These are phyloP conservation scores for Fistulifera pelliculosa DNA, from an alignment of 108 stramenopile genomes.

Conservation along the genomic window DNA sequence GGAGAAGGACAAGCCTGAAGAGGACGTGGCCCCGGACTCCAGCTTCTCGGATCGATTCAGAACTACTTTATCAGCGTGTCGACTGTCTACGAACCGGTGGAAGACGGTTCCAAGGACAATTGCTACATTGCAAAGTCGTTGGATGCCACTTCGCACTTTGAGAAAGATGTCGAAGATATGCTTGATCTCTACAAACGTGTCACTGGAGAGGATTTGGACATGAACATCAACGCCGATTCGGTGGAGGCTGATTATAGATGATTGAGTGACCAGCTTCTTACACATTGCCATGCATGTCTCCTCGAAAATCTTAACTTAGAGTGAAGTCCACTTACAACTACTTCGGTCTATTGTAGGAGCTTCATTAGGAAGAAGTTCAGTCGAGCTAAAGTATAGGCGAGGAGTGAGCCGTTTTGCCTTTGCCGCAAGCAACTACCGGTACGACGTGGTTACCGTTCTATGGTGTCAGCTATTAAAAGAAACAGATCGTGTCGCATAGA, in stretches of 20 bases:
- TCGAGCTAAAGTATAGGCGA: too few relatives aligned
- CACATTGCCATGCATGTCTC: too few relatives aligned
- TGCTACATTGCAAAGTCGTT: conserved; percentile 91
- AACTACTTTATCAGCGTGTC: conserved; percentile 90
- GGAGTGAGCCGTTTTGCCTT: too few relatives aligned
- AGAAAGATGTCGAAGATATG: conserved; percentile 86
- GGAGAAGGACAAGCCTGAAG: conserved; percentile 86
- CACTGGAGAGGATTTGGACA: conserved; percentile 92
- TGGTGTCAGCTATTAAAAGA: too few relatives aligned
- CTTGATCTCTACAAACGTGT: conserved; percentile 90
- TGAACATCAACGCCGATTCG: conserved; percentile 84
- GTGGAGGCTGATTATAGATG: conserved; percentile 78
- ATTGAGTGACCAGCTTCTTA: too few relatives aligned
- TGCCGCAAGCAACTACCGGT: too few relatives aligned
- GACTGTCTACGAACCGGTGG: conserved; percentile 83
- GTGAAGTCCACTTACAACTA: too few relatives aligned
- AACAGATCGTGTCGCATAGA: too few relatives aligned
- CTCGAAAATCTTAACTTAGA: too few relatives aligned
- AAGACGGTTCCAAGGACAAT: conserved; percentile 82
- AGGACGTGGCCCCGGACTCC: conserved; percentile 92
- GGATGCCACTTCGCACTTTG: conserved; percentile 99
- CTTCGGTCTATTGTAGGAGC: too few relatives aligned
- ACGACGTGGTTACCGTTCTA: too few relatives aligned
- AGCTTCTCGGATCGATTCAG: conserved; percentile 87
- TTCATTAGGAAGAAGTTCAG: too few relatives aligned